Evolutionary conservation across 2,329 filamentous ascomycete genomes (phyloP).

Genomic region (Pezicula carpinea): DNA sequence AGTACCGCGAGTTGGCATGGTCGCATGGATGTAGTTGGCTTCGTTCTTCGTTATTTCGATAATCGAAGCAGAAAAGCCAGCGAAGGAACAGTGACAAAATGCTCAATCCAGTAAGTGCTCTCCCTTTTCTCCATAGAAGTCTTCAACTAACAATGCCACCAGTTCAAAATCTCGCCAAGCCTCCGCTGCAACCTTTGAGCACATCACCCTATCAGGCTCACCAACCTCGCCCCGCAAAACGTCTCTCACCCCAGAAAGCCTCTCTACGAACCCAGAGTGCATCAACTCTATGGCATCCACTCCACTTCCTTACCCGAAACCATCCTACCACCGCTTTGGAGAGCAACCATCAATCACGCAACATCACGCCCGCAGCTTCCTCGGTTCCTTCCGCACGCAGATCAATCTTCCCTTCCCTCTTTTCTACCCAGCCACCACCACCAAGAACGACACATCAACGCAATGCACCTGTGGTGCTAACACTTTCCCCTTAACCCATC

Average conservation of each 20-base stretch:
- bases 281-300: not conserved
- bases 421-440: slow-evolving; percentile 3
- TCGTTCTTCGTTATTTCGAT: slow-evolving; percentile 20
- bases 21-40: slow-evolving; percentile 21
- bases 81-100: slow-evolving; percentile 6
- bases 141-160: not conserved
- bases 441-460: not conserved
- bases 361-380: not conserved
- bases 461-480: not conserved
- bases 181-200: slow-evolving; percentile 7
- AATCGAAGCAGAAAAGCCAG: slow-evolving; percentile 4
- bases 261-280: not conserved
- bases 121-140: not conserved
- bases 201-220: slow-evolving; percentile 2
- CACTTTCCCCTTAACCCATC: not conserved
- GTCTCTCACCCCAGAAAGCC: not conserved
- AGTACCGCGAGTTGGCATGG: slow-evolving; percentile 6
- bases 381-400: slow-evolving; percentile 19
- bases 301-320: not conserved
- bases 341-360: not conserved
- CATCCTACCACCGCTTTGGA: not conserved
- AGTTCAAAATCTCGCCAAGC: slow-evolving; percentile 4
- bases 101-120: slow-evolving; percentile 1
- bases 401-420: slow-evolving; percentile 15
- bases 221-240: not conserved